Base-by-base conservation (phyloP, 73 alveolate species). In the Breviolum minutum region DNA sequence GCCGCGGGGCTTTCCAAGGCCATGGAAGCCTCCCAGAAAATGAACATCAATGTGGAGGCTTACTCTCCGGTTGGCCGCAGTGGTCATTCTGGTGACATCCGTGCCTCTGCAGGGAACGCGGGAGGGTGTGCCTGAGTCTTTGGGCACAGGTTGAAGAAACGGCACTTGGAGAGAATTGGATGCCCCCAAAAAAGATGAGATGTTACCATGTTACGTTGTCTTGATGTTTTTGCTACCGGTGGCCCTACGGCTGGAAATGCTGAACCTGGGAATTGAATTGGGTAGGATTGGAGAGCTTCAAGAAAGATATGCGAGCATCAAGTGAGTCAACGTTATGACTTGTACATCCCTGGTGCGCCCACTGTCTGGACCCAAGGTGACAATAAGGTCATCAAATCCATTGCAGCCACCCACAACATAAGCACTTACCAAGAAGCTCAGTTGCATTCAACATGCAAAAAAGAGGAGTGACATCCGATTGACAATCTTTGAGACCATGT, bases 41-140 rank as follows among this genome's bases (percentile, higher is more conserved):
- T 79, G 94, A 94, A 94, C 99, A 94, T 94, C 93, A 94, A 92
- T 0, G 99, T 94, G 70, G 99, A 94, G 71, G 99, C 99, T 63
- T 94, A 63, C 94, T 94, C 99, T 30, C 99, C 99, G 0, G 99
- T 94, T n/a, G 99, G 99, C 22, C 99, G 99, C 99, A 94, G 99
- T 29, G 99, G 99, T 26, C 99, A 94, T 79, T 94, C 99, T 5
- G 99, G 99, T 48, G 99, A 94, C 62, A 94, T 94, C 32, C 83
- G 99, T 66, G 66, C 32, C 97, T 92, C 30, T 77, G 14, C 74
- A 60, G 30, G 81, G 30, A 71, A 20, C 81, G 26, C 5, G 26
- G 30, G 81, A 30, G 26, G 26, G 81, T 17, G 81, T 20, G 13
- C 30, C 29, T 20, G 26, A 40, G 19, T 71, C 40, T 12, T 30